Evolutionary conservation across 768 basidiomycete genomes (phyloP), one percentile per base, ranked within the genome.

Genomic region (Amanita fuliginea): DNA sequence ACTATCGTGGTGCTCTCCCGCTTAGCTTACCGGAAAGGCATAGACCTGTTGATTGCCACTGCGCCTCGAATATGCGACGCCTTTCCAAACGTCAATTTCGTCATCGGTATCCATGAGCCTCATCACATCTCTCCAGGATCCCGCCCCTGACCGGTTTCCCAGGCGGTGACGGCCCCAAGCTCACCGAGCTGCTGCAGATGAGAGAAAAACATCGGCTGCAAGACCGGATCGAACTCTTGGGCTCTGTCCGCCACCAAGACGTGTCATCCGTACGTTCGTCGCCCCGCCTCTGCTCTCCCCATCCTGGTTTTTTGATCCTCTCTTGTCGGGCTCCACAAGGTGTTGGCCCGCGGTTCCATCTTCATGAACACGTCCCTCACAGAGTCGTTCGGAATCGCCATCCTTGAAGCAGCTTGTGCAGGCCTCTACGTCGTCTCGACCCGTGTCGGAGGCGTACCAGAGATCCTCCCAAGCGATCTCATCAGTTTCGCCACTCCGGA

Each of bases 351-450:
- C 37, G 96, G 94, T 1, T 75, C 88, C 10, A 93, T 99, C 53
- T 99, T 86, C 66, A 73, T 99, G 71, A 96, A 94, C 59, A 94
- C 96, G 0, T 94, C 92, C 0, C 74, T 98, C 21, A 98, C 95
- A 1, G 96, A 98, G 62, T 79, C 96, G 0, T 99, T 98, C 56
- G 95, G 96, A 0, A 98, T 95, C 55, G 89, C 87, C n/a, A 93
- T 95, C 55, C 76, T 99, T 37, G 96, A 99, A 68, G 96, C 95
- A 0, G 96, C 96, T 0, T 94, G 89, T 55, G 81, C 91, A 0
- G 95, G 96, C 1, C 73, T 97, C 13, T 95, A 95, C 60, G 86
- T 97, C 44, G 95, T 98, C 43, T 84, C 84, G 36, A 98, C 96
- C 0, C 80, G 82, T 39, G 95, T 97, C 0, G 96, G 96, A 0